phyloP scores from a whole-genome alignment of 1,284 basidiomycete species.

The Cerioporus squamosus region DNA sequence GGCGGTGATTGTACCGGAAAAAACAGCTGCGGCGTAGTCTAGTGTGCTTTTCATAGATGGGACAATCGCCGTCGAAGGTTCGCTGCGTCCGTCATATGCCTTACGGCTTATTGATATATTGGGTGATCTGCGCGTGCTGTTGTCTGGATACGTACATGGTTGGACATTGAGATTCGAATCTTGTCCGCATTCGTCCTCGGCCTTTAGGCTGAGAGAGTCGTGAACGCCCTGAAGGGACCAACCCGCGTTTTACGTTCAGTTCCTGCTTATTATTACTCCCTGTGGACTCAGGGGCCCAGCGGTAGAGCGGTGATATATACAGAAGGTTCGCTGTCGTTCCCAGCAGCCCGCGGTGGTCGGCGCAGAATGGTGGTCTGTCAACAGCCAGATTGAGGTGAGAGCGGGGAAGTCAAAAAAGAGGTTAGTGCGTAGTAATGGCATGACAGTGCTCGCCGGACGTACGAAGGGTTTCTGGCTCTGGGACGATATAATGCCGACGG shows the following conservation, averaged over 20 bases:
- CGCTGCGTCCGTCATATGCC: not conserved
- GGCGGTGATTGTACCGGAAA: constrained; percentile 1
- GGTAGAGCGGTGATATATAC: constrained; percentile 29
- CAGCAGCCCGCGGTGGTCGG: constrained; percentile 16
- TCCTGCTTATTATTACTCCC: not conserved
- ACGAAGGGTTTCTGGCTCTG: constrained; percentile 59
- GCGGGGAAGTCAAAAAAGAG: not conserved
- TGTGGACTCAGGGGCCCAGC: constrained; percentile 5
- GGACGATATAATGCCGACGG: constrained; percentile 67
- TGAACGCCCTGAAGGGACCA: too few relatives aligned
- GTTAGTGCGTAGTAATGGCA: not conserved
- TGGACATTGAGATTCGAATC: too few relatives aligned
- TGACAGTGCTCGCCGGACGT: constrained; percentile 21
- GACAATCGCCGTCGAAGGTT: too few relatives aligned
- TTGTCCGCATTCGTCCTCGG: too few relatives aligned
- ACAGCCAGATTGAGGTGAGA: constrained; percentile 1
- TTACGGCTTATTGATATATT: too few relatives aligned
- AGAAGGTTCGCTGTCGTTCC: constrained; percentile 4
- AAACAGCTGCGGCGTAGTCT: too few relatives aligned
- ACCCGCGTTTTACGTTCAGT: not conserved
- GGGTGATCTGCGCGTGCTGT: too few relatives aligned
- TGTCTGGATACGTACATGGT: too few relatives aligned
- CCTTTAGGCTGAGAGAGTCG: too few relatives aligned
- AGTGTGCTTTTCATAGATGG: too few relatives aligned
- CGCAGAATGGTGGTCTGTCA: constrained; percentile 26